Conservation (phyloP, 2,329 filamentous ascomycete genomes). For the Colletotrichum melonis region DNA sequence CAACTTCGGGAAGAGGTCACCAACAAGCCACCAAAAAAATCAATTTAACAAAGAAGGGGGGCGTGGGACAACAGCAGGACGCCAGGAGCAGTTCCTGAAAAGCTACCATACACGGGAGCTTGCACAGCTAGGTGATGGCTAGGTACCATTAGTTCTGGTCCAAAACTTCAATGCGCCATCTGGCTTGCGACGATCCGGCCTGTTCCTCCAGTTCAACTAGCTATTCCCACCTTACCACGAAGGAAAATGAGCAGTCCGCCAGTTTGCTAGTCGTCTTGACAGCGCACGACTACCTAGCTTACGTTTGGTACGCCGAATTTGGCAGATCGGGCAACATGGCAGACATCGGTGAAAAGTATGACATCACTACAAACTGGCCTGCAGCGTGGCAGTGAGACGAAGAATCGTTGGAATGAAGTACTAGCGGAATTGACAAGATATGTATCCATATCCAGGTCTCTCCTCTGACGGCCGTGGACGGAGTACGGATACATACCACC, state of each 20-base stretch:
- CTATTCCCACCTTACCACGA: neutral
- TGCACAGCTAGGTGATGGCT: neutral
- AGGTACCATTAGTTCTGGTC: neutral
- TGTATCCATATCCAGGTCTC: no score
- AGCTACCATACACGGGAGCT: neutral
- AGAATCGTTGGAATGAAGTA: neutral
- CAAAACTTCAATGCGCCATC: neutral
- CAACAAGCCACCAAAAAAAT: neutral
- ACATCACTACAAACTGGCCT: constrained; percentile 16
- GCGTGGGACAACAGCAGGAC: no score
- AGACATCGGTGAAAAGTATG: neutral
- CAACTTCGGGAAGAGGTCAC: neutral
- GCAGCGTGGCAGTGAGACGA: constrained; percentile 9
- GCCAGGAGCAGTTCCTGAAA: neutral
- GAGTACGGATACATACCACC: no score
- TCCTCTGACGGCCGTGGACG: neutral
- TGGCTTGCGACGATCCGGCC: neutral
- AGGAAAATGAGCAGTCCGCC: neutral
- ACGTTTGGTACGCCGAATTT: neutral
- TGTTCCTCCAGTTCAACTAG: neutral
- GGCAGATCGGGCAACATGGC: neutral
- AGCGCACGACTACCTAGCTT: neutral
- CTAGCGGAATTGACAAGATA: neutral
- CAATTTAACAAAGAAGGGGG: neutral
- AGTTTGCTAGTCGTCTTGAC: neutral